A percentile compares a stretch with the other conserved stretches of the same genome.
phyloP scores from a whole-genome alignment of 352 stramenopile species.

The Globisporangium paddicum region DNA sequence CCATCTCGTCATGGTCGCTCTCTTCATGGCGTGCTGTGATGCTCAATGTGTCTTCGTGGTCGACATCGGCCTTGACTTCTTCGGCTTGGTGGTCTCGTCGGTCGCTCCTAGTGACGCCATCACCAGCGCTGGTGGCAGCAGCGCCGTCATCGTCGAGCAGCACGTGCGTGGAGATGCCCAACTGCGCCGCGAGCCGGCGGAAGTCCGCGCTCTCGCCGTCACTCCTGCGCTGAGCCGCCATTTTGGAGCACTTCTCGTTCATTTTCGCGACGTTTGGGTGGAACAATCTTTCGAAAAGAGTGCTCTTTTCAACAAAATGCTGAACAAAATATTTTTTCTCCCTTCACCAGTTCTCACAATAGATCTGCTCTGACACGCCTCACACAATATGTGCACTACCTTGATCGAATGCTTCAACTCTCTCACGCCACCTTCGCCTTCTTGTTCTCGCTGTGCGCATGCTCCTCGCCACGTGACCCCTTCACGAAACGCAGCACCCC shows the following conservation, averaged over 20 bases:
- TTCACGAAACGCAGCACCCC: not conserved
- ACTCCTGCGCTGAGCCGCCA: not conserved
- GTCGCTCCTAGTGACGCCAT: not conserved
- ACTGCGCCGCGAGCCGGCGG: slow-evolving; percentile 37
- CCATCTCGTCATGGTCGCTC: slow-evolving; percentile 21
- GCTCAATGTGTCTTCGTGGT: slow-evolving; percentile 14
- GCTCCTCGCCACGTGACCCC: not conserved
- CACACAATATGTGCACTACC: too few relatives aligned
- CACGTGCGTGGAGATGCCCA: slow-evolving; percentile 50
- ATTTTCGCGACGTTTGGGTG: too few relatives aligned
- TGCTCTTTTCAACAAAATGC: too few relatives aligned
- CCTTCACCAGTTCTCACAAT: too few relatives aligned
- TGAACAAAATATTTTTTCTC: too few relatives aligned
- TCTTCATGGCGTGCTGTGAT: not conserved
- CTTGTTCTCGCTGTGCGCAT: too few relatives aligned
- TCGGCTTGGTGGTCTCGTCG: slow-evolving; percentile 17
- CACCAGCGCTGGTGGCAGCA: not conserved
- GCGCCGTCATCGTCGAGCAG: slow-evolving; percentile 14
- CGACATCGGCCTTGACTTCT: slow-evolving; percentile 15
- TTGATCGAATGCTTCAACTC: too few relatives aligned
- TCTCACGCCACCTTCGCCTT: not conserved
- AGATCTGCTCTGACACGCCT: too few relatives aligned
- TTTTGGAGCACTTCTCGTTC: not conserved
- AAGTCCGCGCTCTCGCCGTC: slow-evolving; percentile 26
- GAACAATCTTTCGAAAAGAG: too few relatives aligned